These are phyloP conservation scores for Sugiyamaella xylanicola DNA, from an alignment of 1,139 yeast species.

Conservation along the genomic window DNA sequence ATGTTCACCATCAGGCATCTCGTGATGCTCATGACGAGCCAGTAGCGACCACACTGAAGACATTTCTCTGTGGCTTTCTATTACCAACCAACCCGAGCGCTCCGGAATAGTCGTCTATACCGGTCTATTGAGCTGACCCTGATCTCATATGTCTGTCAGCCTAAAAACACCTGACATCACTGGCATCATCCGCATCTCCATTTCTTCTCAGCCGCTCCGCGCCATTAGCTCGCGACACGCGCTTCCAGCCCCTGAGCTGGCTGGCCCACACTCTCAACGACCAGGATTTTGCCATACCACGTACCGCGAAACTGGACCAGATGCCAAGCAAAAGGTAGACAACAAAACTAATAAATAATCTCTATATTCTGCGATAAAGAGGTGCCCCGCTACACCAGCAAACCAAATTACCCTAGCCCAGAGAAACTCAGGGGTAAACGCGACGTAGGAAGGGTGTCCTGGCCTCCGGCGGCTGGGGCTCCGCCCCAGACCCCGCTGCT, in stretches of 20 bases:
- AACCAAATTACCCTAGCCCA: too few relatives aligned
- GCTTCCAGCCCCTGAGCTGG: background rate
- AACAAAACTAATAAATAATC: too few relatives aligned
- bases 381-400: too few relatives aligned
- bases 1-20: conserved; percentile 33
- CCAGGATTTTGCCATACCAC: too few relatives aligned
- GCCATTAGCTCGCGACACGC: background rate
- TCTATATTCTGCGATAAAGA: too few relatives aligned
- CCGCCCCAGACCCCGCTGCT: background rate
- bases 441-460: too few relatives aligned
- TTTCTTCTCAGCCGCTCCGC: background rate
- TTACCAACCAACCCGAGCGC: background rate
- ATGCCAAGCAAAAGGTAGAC: too few relatives aligned
- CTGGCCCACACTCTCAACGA: too few relatives aligned
- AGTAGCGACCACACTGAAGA: conserved; percentile 4
- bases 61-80: background rate
- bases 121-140: background rate
- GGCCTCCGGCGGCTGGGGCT: background rate
- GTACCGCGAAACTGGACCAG: too few relatives aligned
- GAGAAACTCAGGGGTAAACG: too few relatives aligned
- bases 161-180: background rate
- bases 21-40: conserved; percentile 32
- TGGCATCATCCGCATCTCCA: background rate
- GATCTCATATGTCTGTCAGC: background rate
- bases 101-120: background rate